These are phyloP conservation scores for Magnolia kwangsiensis DNA, from an alignment of 164 flowering plant genomes.

Conservation along the genomic window DNA sequence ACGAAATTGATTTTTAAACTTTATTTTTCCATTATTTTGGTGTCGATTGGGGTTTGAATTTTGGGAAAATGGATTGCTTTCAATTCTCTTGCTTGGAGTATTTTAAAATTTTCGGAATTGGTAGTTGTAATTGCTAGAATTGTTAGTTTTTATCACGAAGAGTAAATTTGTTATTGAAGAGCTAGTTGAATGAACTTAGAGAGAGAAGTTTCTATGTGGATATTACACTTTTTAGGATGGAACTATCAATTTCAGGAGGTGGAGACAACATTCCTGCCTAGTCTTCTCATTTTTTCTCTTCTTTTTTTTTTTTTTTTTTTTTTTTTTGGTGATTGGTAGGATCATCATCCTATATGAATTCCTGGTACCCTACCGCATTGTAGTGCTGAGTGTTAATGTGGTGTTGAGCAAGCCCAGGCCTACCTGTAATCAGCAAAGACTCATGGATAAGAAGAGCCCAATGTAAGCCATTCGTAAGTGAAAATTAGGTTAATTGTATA, in stretches of 20 bases:
- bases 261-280: too few species aligned
- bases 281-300: too few species aligned
- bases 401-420: too few species aligned
- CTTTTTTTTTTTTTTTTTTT: too few species aligned
- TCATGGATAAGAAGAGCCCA: not conserved
- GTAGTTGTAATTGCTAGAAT: not conserved
- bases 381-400: too few species aligned
- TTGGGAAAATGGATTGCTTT: not conserved
- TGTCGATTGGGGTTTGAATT: not conserved
- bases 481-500: not conserved
- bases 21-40: not conserved
- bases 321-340: too few species aligned
- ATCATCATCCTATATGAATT: too few species aligned
- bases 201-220: not conserved
- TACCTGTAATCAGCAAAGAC: not conserved
- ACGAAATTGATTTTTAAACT: not conserved
- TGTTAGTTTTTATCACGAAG: not conserved
- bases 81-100: not conserved
- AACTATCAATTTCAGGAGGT: too few species aligned
- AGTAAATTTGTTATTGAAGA: not conserved
- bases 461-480: not conserved
- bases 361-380: too few species aligned
- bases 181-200: not conserved
- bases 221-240: too few species aligned
- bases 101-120: not conserved